Base-by-base conservation (phyloP, 768 basidiomycete genomes). In the Mycena kentingensis region DNA sequence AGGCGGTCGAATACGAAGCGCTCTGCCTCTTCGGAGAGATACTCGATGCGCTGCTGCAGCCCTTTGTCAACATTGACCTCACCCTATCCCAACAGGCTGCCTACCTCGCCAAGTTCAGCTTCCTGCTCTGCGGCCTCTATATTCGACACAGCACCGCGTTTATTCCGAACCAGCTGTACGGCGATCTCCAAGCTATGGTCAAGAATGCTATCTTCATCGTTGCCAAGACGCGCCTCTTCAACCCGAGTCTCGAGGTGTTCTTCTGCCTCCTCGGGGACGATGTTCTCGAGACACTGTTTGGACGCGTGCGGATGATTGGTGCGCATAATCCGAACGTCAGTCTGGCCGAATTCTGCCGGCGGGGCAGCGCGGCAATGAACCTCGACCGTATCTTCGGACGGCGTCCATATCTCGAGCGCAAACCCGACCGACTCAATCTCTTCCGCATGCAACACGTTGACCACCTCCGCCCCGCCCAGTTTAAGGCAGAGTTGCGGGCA, bases 121-220 rank as follows among this genome's bases (percentile, higher is more conserved):
- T 54, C 24, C 2, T 63, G 5, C 29, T 47, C 1, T 63, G 57
- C 18, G 56, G 51, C 0, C 8, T 58, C 7, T 58, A 48, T 26
- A 16, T 52, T 1, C 44, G 53, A 13, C 46, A 58, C 13, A 34
- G 31, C 8, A 41, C 42, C 5, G 37, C 53, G 3, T 61, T 56
- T 26, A 18, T 63, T 11, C 41, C 62, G 1, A 27, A 45, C 18
- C 60, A 61, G 35, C 57, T 63, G 8, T 63, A 63, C 22, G 39
- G 22, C 5, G 62, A 64, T 31, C 15, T 45, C 2, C 57, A 60
- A 28, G 32, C 49, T 8, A 48, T 49, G 21, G 37, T 63, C 21
- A 64, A 64, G 42, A 64, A 61, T 36, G 49, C 43, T 0, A n/a
- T n/a, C 24, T 60, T 27, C 29, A 52, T 26, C n/a, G 34, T 60